Percentiles rank a stretch among this genome's conserved stretches.
Evolutionary conservation across 257 asterid species (phyloP).

Genomic region (Handroanthus guayacan): DNA sequence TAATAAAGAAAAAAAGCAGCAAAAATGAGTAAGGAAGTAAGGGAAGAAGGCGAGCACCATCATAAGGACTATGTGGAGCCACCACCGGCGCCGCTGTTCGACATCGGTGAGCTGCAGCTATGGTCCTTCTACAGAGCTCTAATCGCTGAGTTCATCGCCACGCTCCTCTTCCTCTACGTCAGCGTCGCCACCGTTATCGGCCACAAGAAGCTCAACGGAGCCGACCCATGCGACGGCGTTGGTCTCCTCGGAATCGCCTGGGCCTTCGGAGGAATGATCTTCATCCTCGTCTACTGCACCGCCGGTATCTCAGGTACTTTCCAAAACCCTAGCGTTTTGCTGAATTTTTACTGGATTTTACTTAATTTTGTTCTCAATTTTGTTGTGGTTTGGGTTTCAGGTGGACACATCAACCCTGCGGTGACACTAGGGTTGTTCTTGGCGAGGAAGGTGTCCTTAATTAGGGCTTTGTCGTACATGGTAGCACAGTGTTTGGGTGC

Average conservation of each 20-base stretch:
- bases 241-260: slow-evolving; percentile 92
- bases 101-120: slow-evolving; percentile 62
- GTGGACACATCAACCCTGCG: slow-evolving; percentile 92
- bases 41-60: slow-evolving; percentile 60
- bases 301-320: slow-evolving; percentile 88
- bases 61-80: slow-evolving; percentile 93
- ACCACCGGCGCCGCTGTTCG: slow-evolving; percentile 84
- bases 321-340: not conserved
- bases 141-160: slow-evolving; percentile 94
- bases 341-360: not conserved
- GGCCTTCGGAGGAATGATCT: slow-evolving; percentile 99
- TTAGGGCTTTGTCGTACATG: slow-evolving; percentile 79
- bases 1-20: not conserved
- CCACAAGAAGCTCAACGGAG: slow-evolving; percentile 60
- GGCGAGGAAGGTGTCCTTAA: slow-evolving; percentile 87
- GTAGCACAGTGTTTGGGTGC: slow-evolving; percentile 88
- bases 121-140: slow-evolving; percentile 92
- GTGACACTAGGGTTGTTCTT: slow-evolving; percentile 87
- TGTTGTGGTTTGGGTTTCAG: slow-evolving; percentile 25
- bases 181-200: slow-evolving; percentile 93
- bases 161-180: slow-evolving; percentile 89
- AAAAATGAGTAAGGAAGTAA: slow-evolving; percentile 76
- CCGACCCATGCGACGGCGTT: slow-evolving; percentile 85
- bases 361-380: not conserved
- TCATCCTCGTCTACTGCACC: slow-evolving; percentile 96